These are phyloP conservation scores for Beauveria brongniartii DNA, from an alignment of 2,329 filamentous ascomycete species.

Conservation along the genomic window DNA sequence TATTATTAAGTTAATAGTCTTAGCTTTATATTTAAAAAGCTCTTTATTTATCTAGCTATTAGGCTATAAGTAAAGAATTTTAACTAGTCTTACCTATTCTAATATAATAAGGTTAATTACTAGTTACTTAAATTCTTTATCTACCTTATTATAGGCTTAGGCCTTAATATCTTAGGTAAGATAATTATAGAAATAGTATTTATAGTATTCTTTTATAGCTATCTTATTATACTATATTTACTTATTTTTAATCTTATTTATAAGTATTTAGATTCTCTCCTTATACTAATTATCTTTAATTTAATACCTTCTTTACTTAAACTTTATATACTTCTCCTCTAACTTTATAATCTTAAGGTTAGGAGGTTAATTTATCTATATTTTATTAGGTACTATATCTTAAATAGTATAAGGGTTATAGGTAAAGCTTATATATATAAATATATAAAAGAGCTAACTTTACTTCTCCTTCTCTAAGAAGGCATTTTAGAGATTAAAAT, in stretches of 20 bases:
- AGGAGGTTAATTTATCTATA: conserved; percentile 18
- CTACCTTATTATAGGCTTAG: conserved; percentile 15
- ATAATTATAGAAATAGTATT: conserved; percentile 17
- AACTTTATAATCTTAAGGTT: conserved; percentile 21
- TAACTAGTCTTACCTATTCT: conserved; percentile 14
- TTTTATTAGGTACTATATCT: conserved; percentile 23
- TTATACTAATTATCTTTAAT: conserved; percentile 18
- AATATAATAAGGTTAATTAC: conserved; percentile 15
- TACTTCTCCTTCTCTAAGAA: conserved; percentile 19
- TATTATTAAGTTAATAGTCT: conserved; percentile 16
- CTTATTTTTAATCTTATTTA: conserved; percentile 17
- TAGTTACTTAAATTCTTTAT: conserved; percentile 15
- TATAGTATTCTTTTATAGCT: conserved; percentile 17
- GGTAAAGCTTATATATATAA: conserved; percentile 21
- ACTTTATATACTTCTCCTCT: conserved; percentile 13
- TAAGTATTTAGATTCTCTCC: conserved; percentile 18
- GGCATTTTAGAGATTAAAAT: conserved; percentile 23
- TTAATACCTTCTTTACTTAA: conserved; percentile 20
- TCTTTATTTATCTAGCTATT: conserved; percentile 12
- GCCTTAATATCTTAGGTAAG: conserved; percentile 22
- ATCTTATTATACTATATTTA: conserved; percentile 13
- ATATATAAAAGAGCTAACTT: conserved; percentile 16
- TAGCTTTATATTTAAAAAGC: conserved; percentile 12
- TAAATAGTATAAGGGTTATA: conserved; percentile 19
- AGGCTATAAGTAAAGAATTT: conserved; percentile 15